Base-by-base conservation (phyloP, 495 filamentous ascomycete species). In the Neurospora sp. region DNA sequence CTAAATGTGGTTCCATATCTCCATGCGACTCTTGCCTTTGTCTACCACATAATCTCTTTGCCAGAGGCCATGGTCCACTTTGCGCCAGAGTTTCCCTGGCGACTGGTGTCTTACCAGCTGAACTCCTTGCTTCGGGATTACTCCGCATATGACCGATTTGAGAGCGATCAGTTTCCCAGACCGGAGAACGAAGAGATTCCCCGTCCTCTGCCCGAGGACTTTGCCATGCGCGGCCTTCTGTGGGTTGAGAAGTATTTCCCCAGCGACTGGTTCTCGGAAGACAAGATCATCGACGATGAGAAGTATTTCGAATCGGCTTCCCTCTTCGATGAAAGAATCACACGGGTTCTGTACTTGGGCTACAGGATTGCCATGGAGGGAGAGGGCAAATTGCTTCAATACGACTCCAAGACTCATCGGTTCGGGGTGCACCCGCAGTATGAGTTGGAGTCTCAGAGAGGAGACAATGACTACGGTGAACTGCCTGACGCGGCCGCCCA, bases 151-250 rank as follows among this genome's bases (percentile, higher is more conserved):
- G 73, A 79, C 15, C 85, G 85, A 1, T 82, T 91, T 39, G 87
- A 89, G 69, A 77, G 78, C 38, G 78, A 85, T 42, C 75, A 76
- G 0, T 91, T 92, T 69, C 90, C 88, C 0, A 74, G 78, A 66
- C 78, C 85, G 7, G 84, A 89, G 3, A 86, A 89, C 54, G 86
- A 83, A 31, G 78, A 77, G 17, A 69, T 71, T 71, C 9, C 83
- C 77, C 83, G 87, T n/a, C 93, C 93, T 5, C 79, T 97, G 0
- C 90, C 93, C 0, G 96, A 98, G 74, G 96, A 99, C 75, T 97
- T 89, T 73, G 84, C 90, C 0, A 89, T 97, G 71, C 88, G 91
- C 6, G 96, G 94, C 0, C 87, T 94, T 24, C 77, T 90, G 4
- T 97, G 91, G 89, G 88, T 87, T 5, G 86, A 89, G 54, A 78